Evolutionary conservation across 108 stramenopile species (phyloP).

Genomic region (Nannochloropsis oceanica): DNA sequence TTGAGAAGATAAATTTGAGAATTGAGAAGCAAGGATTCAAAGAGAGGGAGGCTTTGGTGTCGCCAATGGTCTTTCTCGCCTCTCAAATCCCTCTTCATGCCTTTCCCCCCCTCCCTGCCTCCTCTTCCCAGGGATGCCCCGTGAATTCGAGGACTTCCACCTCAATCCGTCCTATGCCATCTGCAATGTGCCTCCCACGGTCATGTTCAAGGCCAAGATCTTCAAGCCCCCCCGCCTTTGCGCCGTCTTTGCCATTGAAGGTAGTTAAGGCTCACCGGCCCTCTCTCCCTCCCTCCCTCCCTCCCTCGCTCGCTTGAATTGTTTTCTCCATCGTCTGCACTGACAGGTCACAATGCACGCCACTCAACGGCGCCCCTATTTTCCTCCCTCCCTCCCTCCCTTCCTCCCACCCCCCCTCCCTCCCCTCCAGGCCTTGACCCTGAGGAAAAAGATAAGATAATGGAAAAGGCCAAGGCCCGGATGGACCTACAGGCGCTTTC

Average conservation of each 20-base stretch:
- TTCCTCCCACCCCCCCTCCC: background rate
- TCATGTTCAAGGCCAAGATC: slow-evolving; percentile 33
- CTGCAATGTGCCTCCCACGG: slow-evolving; percentile 21
- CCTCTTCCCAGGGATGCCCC: background rate
- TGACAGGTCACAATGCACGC: too few relatives aligned
- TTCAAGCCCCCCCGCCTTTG: slow-evolving; percentile 27
- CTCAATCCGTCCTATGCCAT: slow-evolving; percentile 3
- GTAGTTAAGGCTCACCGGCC: background rate
- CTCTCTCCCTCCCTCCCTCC: background rate
- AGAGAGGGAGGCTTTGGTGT: background rate
- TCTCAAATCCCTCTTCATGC: background rate
- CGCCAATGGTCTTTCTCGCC: background rate
- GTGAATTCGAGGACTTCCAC: background rate
- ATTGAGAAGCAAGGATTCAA: background rate
- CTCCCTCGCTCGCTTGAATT: too few relatives aligned
- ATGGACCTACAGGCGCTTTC: background rate
- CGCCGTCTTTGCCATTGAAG: slow-evolving; percentile 12
- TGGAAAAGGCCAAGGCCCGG: background rate
- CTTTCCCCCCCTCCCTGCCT: background rate
- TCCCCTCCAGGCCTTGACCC: background rate
- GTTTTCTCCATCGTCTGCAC: too few relatives aligned
- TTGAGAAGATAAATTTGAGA: background rate
- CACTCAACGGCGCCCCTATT: too few relatives aligned
- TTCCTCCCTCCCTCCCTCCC: background rate
- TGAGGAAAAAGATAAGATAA: background rate